Evolutionary conservation across 2,329 filamentous ascomycete species (phyloP), one percentile per base, ranked within the genome.

Genomic region (Fusarium brachygibbosum): DNA sequence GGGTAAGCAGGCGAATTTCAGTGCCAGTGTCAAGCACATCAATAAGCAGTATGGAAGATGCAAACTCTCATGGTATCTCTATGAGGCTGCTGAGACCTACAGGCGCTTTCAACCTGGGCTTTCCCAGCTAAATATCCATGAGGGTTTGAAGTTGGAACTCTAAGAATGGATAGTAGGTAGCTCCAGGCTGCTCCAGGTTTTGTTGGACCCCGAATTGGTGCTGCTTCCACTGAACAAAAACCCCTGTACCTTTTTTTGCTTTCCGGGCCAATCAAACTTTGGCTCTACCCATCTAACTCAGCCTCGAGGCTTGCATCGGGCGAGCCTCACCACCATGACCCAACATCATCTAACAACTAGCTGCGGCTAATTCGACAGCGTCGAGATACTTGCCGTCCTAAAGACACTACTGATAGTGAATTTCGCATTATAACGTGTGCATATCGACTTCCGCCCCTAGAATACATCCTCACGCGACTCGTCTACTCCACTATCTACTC

Each of bases 321-420:
- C 55, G 69, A 74, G 72, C 72, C 72, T 74, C 72, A 74, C 66
- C 69, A 71, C 63, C 64, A 69, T 70, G 66, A 70, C 53, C 69
- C 57, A 64, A 55, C 69, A 68, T 63, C 71, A 70, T 58, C 58
- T 57, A 73, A 70, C 58, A 48, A 57, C 63, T 53, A 38, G 58
- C 46, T 57, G 35, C 58, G 58, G 44, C 58, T 68, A 52, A 70
- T 59, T 65, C 48, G 42, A 68, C 46, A 29, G 19, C 41, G 63
- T 48, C 54, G 45, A 53, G 54, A 54, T 52, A 55, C 28, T 50
- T 40, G n/a, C 19, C 54, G 12, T 44, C 37, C 23, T 35, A 14
- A 29, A 21, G 19, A 31, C 35, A 37, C 23, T 50, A 42, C 7
- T 1, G 23, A 45, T 6, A 29, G 32, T 28, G 14, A 6, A n/a